phyloP scores from a whole-genome alignment of 805 yeast species.

The Metschnikowia baotianmanensis region DNA sequence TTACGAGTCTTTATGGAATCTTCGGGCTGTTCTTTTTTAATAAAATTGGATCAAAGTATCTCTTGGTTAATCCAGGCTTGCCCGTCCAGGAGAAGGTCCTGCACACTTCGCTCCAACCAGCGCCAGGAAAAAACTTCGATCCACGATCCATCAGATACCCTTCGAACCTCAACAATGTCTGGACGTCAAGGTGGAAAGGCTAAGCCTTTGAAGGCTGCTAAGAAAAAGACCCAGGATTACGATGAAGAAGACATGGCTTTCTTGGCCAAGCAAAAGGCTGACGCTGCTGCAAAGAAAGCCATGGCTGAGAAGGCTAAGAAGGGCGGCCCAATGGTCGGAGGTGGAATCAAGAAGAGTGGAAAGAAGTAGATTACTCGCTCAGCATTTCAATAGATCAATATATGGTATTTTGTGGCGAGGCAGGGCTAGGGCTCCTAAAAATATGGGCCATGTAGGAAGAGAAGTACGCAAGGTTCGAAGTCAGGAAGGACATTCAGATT shows the following conservation, averaged over 20 bases:
- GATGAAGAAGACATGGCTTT: slow-evolving; percentile 90
- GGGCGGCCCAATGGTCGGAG: slow-evolving; percentile 90
- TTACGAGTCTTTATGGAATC: too few relatives aligned
- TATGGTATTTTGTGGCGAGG: too few relatives aligned
- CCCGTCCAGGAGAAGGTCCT: too few relatives aligned
- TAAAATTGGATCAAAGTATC: too few relatives aligned
- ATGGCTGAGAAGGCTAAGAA: slow-evolving; percentile 82
- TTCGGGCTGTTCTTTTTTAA: too few relatives aligned
- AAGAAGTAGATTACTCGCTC: slow-evolving; percentile 15
- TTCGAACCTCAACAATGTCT: slow-evolving; percentile 52
- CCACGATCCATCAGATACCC: too few relatives aligned
- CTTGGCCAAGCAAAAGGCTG: slow-evolving; percentile 93
- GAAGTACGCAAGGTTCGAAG: too few relatives aligned
- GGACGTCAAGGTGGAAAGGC: slow-evolving; percentile 98
- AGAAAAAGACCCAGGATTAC: slow-evolving; percentile 70
- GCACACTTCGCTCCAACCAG: not conserved
- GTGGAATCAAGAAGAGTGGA: slow-evolving; percentile 93
- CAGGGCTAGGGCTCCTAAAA: too few relatives aligned
- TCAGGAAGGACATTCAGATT: too few relatives aligned
- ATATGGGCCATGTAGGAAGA: too few relatives aligned
- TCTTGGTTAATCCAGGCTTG: too few relatives aligned
- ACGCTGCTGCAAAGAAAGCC: slow-evolving; percentile 88
- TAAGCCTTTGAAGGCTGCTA: slow-evolving; percentile 85
- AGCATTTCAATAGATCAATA: not conserved
- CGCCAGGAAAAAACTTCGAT: not conserved